Evolutionary conservation across 257 asterid genomes (phyloP).

Genomic region (Ilex aquifolium): DNA sequence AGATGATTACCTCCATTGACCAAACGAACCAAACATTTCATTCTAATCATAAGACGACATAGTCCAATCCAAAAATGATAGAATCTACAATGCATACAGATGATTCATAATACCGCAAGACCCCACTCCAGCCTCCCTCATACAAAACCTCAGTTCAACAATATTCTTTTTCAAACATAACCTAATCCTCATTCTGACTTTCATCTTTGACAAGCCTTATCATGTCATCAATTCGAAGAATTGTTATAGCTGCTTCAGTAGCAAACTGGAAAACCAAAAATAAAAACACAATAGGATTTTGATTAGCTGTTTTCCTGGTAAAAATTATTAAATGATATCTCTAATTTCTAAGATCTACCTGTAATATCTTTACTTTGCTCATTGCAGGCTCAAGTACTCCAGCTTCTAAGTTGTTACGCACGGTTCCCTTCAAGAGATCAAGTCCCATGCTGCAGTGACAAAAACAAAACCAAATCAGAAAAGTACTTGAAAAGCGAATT

Average conservation of each 20-base stretch:
- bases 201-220: conserved; percentile 87
- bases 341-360: conserved; percentile 31
- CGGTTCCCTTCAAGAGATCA: conserved; percentile 69
- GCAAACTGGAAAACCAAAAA: conserved; percentile 56
- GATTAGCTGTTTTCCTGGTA: too few relatives aligned
- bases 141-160: background rate
- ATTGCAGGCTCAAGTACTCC: conserved; percentile 97
- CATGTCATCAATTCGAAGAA: conserved; percentile 98
- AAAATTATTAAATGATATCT: background rate
- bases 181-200: conserved; percentile 48
- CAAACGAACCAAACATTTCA: too few relatives aligned
- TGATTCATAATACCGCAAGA: too few relatives aligned
- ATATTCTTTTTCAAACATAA: background rate
- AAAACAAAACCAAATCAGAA: background rate
- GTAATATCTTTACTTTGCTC: conserved; percentile 98
- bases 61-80: too few relatives aligned
- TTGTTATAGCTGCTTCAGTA: conserved; percentile 97
- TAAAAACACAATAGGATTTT: too few relatives aligned
- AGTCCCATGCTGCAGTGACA: conserved; percentile 77
- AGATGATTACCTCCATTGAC: too few relatives aligned
- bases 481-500: too few relatives aligned
- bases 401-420: conserved; percentile 86
- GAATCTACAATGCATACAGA: too few relatives aligned
- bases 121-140: too few relatives aligned
- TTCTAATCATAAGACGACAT: too few relatives aligned